Base-by-base conservation (phyloP, 139 green algal genomes). In the Volvox africanus region DNA sequence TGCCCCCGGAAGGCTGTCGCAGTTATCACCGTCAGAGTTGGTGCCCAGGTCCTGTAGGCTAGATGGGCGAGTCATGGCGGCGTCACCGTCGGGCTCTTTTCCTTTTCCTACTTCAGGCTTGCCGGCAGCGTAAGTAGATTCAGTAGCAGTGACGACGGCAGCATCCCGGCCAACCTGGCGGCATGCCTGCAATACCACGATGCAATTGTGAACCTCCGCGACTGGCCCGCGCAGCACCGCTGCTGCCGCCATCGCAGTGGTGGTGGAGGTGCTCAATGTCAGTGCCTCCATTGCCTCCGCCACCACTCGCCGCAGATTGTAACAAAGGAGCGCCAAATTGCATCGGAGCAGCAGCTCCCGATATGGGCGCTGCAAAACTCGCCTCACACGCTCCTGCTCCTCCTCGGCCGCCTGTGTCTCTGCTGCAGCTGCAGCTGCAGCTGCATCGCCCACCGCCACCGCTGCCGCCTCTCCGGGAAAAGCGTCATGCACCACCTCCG, bases 161-260 rank as follows among this genome's bases (percentile, higher is more conserved):
- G 78, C 75, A 35, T 35, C 61, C 20, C 6, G 62, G 33, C 65
- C 82, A 35, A 78, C 32, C 2, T 65, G 17, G 1, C 81, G 17
- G 83, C 67, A 89, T 14, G 28, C 62, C 44, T 68, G 68, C 36
- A 89, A 71, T 30, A 37, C 69, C 32, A 50, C 26, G 2, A 89
- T 17, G 44, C 69, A 71, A 6, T 82, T 37, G 2, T 71, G 85
- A 1, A 89, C 0, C 37, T 82, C 85, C 13, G 69, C 69, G 22
- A 68, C 85, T 22, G 69, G 61, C 19, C 20, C 81, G 30, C 81
- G 81, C 13, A 87, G 81, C n/a, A 32, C 30, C 30, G 65, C 21
- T 28, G 65, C 81, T 13, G 81, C 81, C 55, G 61, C 19, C 30
- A 61, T 32, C 30, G 61, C 81, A 5, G 28, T 20, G 81, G 6